Evolutionary conservation across 1,284 basidiomycete species (phyloP).

Genomic region (Marasmius sp.): DNA sequence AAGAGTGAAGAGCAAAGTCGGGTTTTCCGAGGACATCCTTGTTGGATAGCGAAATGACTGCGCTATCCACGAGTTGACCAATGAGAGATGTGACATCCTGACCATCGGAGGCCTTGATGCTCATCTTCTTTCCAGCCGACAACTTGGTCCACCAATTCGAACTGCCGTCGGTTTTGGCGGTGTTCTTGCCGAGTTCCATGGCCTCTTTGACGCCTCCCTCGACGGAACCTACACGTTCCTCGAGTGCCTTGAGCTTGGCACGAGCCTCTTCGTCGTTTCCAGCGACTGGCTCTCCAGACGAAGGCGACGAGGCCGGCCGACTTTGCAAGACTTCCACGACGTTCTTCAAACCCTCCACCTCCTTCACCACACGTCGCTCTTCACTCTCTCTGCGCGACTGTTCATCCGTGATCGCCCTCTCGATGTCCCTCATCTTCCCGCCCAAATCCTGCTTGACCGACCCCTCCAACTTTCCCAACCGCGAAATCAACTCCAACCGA

Average conservation of each 20-base stretch:
- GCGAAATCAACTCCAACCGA: conserved; percentile 49
- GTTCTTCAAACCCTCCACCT: conserved; percentile 49
- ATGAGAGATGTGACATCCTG: conserved; percentile 76
- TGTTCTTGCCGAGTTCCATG: conserved; percentile 60
- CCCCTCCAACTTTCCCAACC: conserved; percentile 55
- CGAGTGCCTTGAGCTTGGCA: conserved; percentile 51
- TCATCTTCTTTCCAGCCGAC: conserved; percentile 48
- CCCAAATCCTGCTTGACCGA: conserved; percentile 54
- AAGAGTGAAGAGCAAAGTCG: conserved; percentile 86
- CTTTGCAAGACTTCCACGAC: conserved; percentile 37
- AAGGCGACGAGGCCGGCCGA: conserved; percentile 36
- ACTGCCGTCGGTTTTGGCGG: conserved; percentile 36
- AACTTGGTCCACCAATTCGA: conserved; percentile 63
- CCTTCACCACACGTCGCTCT: conserved; percentile 48
- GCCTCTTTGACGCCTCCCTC: conserved; percentile 75
- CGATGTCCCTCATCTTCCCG: conserved; percentile 51
- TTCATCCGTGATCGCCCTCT: conserved; percentile 25
- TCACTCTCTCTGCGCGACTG: conserved; percentile 32
- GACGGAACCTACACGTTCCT: conserved; percentile 60
- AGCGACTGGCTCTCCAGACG: conserved; percentile 18
- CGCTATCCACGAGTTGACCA: conserved; percentile 69
- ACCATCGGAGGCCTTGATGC: conserved; percentile 74
- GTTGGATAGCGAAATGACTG: conserved; percentile 54
- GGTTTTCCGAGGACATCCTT: conserved; percentile 80
- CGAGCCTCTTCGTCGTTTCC: conserved; percentile 56